Conservation (phyloP, 1,139 yeast species). For the Debaryomyces nepalensis region DNA sequence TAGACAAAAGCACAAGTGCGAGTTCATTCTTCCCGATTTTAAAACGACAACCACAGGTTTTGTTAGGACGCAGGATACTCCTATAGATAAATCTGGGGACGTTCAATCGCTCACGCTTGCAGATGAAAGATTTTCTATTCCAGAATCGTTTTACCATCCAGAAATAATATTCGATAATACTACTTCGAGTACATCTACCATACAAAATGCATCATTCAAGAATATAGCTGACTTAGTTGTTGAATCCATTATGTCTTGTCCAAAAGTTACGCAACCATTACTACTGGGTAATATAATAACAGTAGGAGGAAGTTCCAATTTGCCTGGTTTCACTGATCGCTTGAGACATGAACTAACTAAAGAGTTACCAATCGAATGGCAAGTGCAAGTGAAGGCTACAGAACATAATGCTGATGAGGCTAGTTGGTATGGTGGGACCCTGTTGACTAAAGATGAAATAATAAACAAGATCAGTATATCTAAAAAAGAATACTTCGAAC, state of each 20-base stretch:
- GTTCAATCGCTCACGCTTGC: slow-evolving; percentile 68
- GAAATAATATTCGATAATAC: slow-evolving; percentile 58
- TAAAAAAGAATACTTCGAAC: slow-evolving; percentile 80
- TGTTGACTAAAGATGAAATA: slow-evolving; percentile 55
- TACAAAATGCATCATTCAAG: slow-evolving; percentile 63
- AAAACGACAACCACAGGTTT: slow-evolving; percentile 77
- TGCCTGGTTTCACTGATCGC: slow-evolving; percentile 70
- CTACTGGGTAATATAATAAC: slow-evolving; percentile 78
- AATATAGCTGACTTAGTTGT: slow-evolving; percentile 77
- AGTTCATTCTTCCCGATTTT: slow-evolving; percentile 86
- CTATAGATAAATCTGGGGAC: slow-evolving; percentile 33
- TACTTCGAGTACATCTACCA: slow-evolving; percentile 33
- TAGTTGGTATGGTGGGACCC: slow-evolving; percentile 50
- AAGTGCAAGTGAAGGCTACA: slow-evolving; percentile 48
- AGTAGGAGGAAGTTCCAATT: slow-evolving; percentile 80
- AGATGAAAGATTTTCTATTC: slow-evolving; percentile 87
- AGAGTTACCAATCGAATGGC: slow-evolving; percentile 72
- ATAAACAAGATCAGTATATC: slow-evolving; percentile 65
- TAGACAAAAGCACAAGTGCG: slow-evolving; percentile 42
- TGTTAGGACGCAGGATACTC: slow-evolving; percentile 33
- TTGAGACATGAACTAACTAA: slow-evolving; percentile 62
- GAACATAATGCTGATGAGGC: slow-evolving; percentile 30
- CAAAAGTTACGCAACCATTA: slow-evolving; percentile 76
- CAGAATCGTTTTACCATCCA: slow-evolving; percentile 88
- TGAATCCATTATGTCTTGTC: slow-evolving; percentile 71